Evolutionary conservation across 164 flowering plant species (phyloP).

Genomic region (Nymphaea thermarum): DNA sequence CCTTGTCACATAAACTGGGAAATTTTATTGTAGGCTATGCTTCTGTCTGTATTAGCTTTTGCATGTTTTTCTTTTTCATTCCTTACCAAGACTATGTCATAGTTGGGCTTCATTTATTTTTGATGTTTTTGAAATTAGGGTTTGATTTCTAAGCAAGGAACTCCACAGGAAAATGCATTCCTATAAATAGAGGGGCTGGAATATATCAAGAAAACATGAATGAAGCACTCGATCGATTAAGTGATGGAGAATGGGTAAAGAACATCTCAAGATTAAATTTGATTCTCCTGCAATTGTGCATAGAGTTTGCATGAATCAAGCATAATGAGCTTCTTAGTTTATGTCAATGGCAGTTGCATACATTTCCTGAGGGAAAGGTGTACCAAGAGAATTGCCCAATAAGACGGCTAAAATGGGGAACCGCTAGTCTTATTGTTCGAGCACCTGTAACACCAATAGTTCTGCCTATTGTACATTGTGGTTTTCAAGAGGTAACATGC

Average conservation of each 20-base stretch:
- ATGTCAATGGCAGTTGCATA: constrained; percentile 59
- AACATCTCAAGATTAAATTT: no score
- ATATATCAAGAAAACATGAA: constrained; percentile 90
- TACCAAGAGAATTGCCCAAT: constrained; percentile 72
- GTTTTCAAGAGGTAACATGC: constrained; percentile 60
- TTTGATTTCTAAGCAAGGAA: no score
- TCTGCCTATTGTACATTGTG: constrained; percentile 82
- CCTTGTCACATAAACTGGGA: no score
- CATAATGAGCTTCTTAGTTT: background rate
- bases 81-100: no score
- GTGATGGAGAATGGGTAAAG: constrained; percentile 80
- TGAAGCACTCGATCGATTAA: constrained; percentile 87
- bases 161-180: constrained; percentile 90
- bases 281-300: background rate
- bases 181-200: constrained; percentile 89
- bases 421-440: constrained; percentile 90
- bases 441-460: constrained; percentile 84
- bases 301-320: no score
- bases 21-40: no score
- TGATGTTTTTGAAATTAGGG: no score
- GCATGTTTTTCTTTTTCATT: no score
- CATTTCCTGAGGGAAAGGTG: constrained; percentile 94
- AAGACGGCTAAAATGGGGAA: constrained; percentile 91
- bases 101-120: no score
- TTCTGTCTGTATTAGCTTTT: no score